Evolutionary conservation across 192 early-diverging fungal genomes (phyloP), one percentile per base, ranked within the genome.

Genomic region (Coemansia sp.): DNA sequence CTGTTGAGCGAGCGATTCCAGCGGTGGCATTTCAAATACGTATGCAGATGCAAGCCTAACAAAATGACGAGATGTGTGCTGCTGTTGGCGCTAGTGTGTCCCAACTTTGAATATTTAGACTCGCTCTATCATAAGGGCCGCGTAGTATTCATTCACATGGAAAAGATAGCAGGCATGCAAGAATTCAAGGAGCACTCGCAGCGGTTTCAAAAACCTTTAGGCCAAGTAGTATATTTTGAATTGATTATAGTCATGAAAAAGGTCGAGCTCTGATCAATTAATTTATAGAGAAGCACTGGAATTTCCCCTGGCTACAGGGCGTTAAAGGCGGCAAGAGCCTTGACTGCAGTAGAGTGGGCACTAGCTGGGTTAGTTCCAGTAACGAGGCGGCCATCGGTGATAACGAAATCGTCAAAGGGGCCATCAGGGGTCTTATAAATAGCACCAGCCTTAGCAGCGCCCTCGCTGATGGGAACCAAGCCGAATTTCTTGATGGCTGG

Each of bases 291-390:
- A 24, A 23, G 42, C n/a, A 9, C 10, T 31, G 4, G 33, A 39
- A 26, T 0, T 48, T 3, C 31, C 5, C 24, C 39, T 1, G 1
- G 2, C 33, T 81, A 76, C 5, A 76, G 70, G 11, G 64, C 21
- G 6, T 63, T 45, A 57, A 83, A 83, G 24, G 62, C 80, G 3
- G 51, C 57, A 9, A 83, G 67, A 8, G 80, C 71, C 62, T 83
- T 74, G 23, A 40, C 72, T 6, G 80, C 80, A 16, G 80, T 83
- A 14, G 76, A 67, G 56, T 73, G 74, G 24, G 88, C 87, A 73
- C 84, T 85, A 39, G 88, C 84, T 2, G 90, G 90, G 71, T 90
- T 88, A 57, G 86, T 84, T 24, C 90, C 89, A 7, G 90, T 91
- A 18, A 91, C 86, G 18, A 93, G 55, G 16, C 85, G 77, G 0